phyloP scores from a whole-genome alignment of 306 rosid genomes.

The Cucurbita pepo region DNA sequence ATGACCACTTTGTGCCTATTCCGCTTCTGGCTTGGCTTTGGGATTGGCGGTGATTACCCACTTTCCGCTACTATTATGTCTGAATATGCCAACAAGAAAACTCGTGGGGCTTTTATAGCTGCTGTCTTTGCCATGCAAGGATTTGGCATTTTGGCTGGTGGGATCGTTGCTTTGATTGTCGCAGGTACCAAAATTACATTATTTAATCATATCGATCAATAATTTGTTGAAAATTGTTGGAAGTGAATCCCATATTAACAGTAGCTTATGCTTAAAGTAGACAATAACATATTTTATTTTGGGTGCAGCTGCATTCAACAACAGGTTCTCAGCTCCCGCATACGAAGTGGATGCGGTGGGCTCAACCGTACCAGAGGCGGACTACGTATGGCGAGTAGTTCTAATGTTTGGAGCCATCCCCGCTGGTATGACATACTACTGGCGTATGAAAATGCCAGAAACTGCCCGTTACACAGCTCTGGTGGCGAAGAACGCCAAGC shows the following conservation, averaged over 20 bases:
- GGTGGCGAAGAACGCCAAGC: constrained; percentile 54
- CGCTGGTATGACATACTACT: constrained; percentile 61
- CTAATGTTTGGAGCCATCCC: constrained; percentile 64
- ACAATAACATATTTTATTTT: no score
- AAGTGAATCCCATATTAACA: no score
- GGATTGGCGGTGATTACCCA: constrained; percentile 91
- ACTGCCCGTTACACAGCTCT: constrained; percentile 88
- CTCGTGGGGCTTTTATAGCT: constrained; percentile 81
- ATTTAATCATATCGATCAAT: no score
- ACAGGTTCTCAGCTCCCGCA: constrained; percentile 30
- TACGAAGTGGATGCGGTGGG: background rate
- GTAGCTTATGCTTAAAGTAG: no score
- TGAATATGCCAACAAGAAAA: constrained; percentile 79
- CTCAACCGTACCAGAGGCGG: constrained; percentile 40
- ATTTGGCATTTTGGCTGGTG: constrained; percentile 70
- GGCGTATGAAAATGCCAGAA: constrained; percentile 95
- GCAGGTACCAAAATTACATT: background rate
- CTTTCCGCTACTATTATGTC: constrained; percentile 94
- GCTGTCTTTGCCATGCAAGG: constrained; percentile 96
- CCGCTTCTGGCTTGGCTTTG: constrained; percentile 94
- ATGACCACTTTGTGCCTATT: constrained; percentile 65
- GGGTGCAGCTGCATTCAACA: constrained; percentile 27
- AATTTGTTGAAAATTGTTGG: no score
- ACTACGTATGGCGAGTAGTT: constrained; percentile 64
- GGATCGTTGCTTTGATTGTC: constrained; percentile 47